Evolutionary conservation across 2,329 filamentous ascomycete species (phyloP), one percentile per base, ranked within the genome.

Genomic region (Aspergillus candidus): DNA sequence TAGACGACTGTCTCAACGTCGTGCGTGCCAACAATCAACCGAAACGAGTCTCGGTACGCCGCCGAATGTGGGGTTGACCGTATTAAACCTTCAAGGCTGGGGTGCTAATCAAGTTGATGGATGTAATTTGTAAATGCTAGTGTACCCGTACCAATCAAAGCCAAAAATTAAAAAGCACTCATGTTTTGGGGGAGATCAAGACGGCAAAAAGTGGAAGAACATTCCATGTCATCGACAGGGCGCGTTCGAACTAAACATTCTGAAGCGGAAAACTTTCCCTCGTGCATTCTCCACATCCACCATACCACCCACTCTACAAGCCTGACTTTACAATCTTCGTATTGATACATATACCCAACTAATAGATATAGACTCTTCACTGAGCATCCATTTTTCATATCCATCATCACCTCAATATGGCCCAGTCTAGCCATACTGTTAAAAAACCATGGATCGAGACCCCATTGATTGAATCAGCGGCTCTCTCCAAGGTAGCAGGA

Each of bases 1-100:
- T 67, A 72, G 47, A 75, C 79, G 72, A 60, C 66, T 10, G 58
- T 79, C 35, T 71, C 1, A 71, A 78, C 46, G 57, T 78, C 12
- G 63, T 62, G 2, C 77, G 75, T 56, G 65, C 70, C 22, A 76
- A 78, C 48, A 77, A 3, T 8, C 22, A 3, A 10, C 6, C 18
- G 8, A 27, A 27, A 27, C 22, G 22, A 27, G 22, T 73, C 70
- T 54, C 60, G 57, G 36, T 70, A 63, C 46, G 62, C 61, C 6
- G 58, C 53, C 4, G 41, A 55, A 6, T 65, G 59, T n/a, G 69
- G 70, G 7, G 66, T 72, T 22, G 60, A 62, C 52, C 68, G 67
- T 29, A 27, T 10, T 27, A 5, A 5, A 22, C 18, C 15, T 15
- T 15, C 15, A 27, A 6, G 8, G 22, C 10, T 6, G 7, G 22